Conservation (phyloP, 257 asterid species). For the Solanum neorickii region DNA sequence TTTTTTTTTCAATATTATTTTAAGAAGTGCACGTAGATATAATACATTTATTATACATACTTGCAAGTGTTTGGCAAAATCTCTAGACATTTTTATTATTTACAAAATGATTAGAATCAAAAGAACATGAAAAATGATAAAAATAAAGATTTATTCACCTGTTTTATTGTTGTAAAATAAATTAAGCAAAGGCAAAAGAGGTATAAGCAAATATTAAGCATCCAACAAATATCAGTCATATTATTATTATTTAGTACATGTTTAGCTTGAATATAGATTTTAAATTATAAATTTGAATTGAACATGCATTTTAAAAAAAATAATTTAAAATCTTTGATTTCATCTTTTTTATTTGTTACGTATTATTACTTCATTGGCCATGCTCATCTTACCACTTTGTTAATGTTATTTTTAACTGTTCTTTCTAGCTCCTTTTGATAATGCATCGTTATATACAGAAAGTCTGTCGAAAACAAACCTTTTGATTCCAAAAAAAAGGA, state of each 20-base stretch:
- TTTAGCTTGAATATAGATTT: background rate
- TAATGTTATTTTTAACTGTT: background rate
- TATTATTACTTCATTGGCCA: background rate
- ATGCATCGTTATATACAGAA: fast-evolving
- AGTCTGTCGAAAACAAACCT: fast-evolving
- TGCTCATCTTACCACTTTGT: background rate
- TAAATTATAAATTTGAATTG: background rate
- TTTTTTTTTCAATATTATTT: background rate
- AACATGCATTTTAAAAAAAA: background rate
- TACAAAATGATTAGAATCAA: background rate
- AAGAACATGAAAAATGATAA: background rate
- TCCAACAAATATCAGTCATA: background rate
- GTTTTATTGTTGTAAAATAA: background rate
- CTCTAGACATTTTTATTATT: background rate
- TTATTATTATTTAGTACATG: background rate
- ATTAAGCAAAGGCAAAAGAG: background rate
- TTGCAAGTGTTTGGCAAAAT: background rate
- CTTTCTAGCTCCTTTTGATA: background rate
- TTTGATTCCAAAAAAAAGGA: background rate
- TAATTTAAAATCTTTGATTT: background rate
- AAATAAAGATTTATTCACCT: background rate
- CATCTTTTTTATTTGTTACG: background rate
- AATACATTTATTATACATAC: background rate
- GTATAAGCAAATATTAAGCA: background rate
- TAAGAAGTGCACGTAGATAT: background rate